Evolutionary conservation across 1,139 yeast species (phyloP).

Genomic region (Magnusiomyces paraingens): DNA sequence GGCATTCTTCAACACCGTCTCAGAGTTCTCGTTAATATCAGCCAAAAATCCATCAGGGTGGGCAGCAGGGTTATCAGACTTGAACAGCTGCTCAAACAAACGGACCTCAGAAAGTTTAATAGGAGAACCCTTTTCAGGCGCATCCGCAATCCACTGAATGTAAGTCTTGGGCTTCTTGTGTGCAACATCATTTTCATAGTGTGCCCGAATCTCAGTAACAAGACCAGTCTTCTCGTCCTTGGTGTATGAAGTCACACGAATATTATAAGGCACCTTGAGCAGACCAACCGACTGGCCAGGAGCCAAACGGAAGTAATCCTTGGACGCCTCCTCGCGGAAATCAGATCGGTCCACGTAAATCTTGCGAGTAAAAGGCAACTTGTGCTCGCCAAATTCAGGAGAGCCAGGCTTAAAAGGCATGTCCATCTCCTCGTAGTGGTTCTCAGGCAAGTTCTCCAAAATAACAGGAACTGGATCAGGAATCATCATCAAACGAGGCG

Average conservation of each 20-base stretch:
- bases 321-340: constrained; percentile 60
- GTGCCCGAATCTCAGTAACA: constrained; percentile 64
- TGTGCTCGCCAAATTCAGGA: constrained; percentile 66
- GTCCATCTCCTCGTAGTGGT: constrained; percentile 58
- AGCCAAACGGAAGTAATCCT: constrained; percentile 77
- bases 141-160: constrained; percentile 92
- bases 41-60: constrained; percentile 83
- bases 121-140: constrained; percentile 54
- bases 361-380: constrained; percentile 66
- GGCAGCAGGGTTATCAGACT: constrained; percentile 83
- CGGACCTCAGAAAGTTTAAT: constrained; percentile 68
- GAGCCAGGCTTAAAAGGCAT: constrained; percentile 89
- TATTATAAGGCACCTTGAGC: constrained; percentile 80
- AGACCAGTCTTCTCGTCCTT: constrained; percentile 53
- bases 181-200: constrained; percentile 63
- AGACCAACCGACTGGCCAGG: constrained; percentile 96
- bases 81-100: constrained; percentile 80
- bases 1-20: constrained; percentile 57
- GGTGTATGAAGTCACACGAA: constrained; percentile 65
- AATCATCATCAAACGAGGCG: constrained; percentile 93
- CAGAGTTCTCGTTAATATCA: constrained; percentile 77
- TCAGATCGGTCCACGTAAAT: constrained; percentile 83
- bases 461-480: constrained; percentile 80
- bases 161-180: constrained; percentile 83
- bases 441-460: constrained; percentile 75